Base-by-base conservation (phyloP, 169 alveolate genomes). In the Plasmodium gallinaceum region DNA sequence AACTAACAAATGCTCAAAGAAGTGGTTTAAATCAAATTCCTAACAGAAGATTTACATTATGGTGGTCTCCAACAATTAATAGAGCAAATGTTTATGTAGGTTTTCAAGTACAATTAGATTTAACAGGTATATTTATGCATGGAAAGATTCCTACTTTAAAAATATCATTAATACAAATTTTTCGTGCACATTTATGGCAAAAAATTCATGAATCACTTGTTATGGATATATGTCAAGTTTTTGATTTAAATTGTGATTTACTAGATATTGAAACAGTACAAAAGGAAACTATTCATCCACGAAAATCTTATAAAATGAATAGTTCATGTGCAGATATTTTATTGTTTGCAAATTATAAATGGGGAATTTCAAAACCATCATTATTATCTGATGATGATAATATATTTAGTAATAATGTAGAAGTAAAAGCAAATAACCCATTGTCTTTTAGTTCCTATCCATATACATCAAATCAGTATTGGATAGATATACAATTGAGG, bases 11-110 rank as follows among this genome's bases (percentile, higher is more conserved):
- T 93, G 99, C 99, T n/a, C 99, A 99, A 93, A 95, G 99, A 62
- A 97, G 99, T 61, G 99, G 99, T 26, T 90, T 98, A 83, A 99
- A 98, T 85, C 99, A 98, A 94, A 99, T 99, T 68, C 99, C 99
- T 3, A 99, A 99, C 86, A 97, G 99, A 90, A 96, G 99, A 87
- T 99, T 99, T 94, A 99, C 99, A 37, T 97, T 99, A 57, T 99
- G 99, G 99, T 99, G 99, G 99, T 97, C 99, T 4, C 99, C 99
- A 14, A 99, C 99, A 14, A 98, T 99, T 43, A 99, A 99, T 95
- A 96, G 99, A 75, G 99, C 99, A 87, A 99, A 99, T 95, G 99
- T 99, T 26, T 99, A 99, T 93, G 99, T 99, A 26, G 99, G 99
- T 22, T 99, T 98, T 96, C 99, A 99, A 95, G 99, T 99, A 69